Evolutionary conservation across 129 eudicot genomes (phyloP).

Genomic region (Helichrysum umbraculigerum): DNA sequence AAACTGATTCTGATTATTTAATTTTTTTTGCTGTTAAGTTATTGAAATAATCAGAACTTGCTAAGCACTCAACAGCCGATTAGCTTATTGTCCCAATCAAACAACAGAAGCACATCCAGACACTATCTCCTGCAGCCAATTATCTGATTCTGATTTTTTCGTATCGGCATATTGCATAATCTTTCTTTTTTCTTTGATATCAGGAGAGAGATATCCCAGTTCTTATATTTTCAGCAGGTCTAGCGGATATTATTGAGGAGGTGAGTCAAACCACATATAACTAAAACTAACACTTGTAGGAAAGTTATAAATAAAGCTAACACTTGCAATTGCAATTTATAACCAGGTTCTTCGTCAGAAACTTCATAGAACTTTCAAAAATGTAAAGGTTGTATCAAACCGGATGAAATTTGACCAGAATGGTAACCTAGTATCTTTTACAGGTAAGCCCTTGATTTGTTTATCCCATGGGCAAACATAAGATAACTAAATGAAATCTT

Average conservation of each 20-base stretch:
- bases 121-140: not conserved
- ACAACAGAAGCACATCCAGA: not conserved
- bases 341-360: constrained; percentile 80
- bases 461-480: not conserved
- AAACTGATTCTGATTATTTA: not conserved
- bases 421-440: constrained; percentile 72
- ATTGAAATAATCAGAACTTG: not conserved
- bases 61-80: not conserved
- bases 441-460: constrained; percentile 42
- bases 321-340: constrained; percentile 7
- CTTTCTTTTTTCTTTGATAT: not conserved
- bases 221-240: constrained; percentile 93
- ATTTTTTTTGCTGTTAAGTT: not conserved
- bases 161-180: not conserved
- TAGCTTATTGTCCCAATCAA: not conserved
- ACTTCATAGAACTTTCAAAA: constrained; percentile 74
- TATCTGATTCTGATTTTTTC: not conserved
- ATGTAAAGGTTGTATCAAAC: constrained; percentile 76
- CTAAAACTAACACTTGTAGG: constrained; percentile 4
- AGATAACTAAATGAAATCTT: not conserved
- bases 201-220: constrained; percentile 77
- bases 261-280: constrained; percentile 32
- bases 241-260: constrained; percentile 95
- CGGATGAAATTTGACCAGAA: constrained; percentile 77
- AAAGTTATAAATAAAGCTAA: constrained; percentile 3